Evolutionary conservation across 2,329 filamentous ascomycete genomes (phyloP), one percentile per base, ranked within the genome.

Genomic region (Monilinia laxa): DNA sequence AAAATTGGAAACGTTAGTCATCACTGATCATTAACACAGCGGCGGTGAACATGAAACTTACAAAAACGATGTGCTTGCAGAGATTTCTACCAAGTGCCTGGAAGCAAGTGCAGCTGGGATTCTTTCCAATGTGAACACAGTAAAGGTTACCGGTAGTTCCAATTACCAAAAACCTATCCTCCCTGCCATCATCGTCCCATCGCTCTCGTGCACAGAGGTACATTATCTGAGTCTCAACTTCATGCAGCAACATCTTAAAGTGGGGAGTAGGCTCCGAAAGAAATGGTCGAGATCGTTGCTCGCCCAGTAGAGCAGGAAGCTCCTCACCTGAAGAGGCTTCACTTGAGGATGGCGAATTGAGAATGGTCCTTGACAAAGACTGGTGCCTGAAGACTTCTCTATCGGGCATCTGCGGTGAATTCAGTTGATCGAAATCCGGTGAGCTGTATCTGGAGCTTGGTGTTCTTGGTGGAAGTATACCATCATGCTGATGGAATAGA

Each of bases 1-100:
- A 35, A 20, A 25, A 25, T 49, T 0, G 12, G 49, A 6, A 51
- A 9, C 1, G 16, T 51, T 11, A 60, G 57, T 25, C 7, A 51
- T 51, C 45, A 18, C 45, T 23, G 20, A 60, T 60, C 20, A 12
- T 38, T 7, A 35, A 55, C 16, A 35, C 23, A 45, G 18, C 31
- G 14, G 79, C 76, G 71, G 87, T 84, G 25, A 56, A 53, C 1
- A 25, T 40, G 25, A 51, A 28, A 68, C 69, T 68, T 78, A 84
- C 84, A 73, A 87, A 88, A 56, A 85, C 76, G 54, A 87, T 82
- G 70, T 89, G 86, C 73, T 89, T 89, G 81, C 87, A 90, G 71
- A 87, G 83, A 55, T 85, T 83, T 5, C 85, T 83, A 67, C 84
- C 84, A 45, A 57, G 68, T 35, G 65, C 78, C 74, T 87, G 82